phyloP scores from a whole-genome alignment of 202 grass and related monocot genomes.

The Elaeis oleifera region DNA sequence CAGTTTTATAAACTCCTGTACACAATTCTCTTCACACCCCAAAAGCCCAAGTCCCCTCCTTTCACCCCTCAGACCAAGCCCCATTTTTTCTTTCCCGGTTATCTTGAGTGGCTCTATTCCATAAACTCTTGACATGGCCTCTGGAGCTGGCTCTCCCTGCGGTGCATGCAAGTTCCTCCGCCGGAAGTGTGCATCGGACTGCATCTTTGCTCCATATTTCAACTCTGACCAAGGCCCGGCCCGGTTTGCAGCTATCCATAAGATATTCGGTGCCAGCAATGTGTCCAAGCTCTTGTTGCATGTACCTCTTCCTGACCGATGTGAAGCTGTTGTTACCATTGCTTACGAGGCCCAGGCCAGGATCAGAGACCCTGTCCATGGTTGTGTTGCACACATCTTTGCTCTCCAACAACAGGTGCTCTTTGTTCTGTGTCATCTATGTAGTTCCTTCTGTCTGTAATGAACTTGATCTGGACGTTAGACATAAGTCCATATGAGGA shows the following conservation, averaged over 20 bases:
- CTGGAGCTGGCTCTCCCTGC: constrained; percentile 56
- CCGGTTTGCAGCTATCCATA: constrained; percentile 72
- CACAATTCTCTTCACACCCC: constrained; percentile 2
- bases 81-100: not conserved
- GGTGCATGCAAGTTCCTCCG: constrained; percentile 88
- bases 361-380: constrained; percentile 74
- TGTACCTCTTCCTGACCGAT: constrained; percentile 60
- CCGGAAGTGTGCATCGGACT: constrained; percentile 57
- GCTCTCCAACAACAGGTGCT: constrained; percentile 68
- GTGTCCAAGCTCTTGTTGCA: constrained; percentile 80
- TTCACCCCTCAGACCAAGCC: too few species aligned
- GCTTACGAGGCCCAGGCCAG: constrained; percentile 70
- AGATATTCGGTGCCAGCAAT: constrained; percentile 89
- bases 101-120: not conserved
- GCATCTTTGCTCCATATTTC: constrained; percentile 89
- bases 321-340: constrained; percentile 82
- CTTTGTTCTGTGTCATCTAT: not conserved
- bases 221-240: constrained; percentile 61
- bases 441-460: not conserved
- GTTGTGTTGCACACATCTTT: constrained; percentile 75
- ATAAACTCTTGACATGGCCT: constrained; percentile 26
- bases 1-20: not conserved
- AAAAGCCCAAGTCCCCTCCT: not conserved
- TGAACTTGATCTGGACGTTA: too few species aligned
- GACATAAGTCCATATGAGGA: too few species aligned